These are phyloP conservation scores for Zygotorulaspora florentina DNA, from an alignment of 805 yeast species.

Conservation along the genomic window DNA sequence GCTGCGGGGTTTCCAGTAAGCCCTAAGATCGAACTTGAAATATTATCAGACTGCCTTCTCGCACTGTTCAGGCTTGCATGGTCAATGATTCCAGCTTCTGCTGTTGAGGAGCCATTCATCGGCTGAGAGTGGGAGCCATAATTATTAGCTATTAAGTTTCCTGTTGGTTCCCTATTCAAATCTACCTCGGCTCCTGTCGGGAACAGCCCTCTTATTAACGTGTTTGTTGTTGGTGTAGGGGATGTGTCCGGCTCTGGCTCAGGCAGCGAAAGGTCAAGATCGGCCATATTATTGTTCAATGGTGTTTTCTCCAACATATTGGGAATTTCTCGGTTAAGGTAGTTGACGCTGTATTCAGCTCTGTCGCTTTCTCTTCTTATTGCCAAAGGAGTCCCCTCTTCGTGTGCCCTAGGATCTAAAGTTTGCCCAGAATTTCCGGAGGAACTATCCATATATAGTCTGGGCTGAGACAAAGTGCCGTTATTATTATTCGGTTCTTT, in stretches of 20 bases:
- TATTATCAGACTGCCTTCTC: neutral
- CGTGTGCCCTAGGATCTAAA: constrained; percentile 21
- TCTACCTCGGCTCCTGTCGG: constrained; percentile 5
- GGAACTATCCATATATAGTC: constrained; percentile 8
- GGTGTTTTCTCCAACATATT: constrained; percentile 24
- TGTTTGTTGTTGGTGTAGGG: constrained; percentile 9
- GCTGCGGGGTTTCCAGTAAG: constrained; percentile 12
- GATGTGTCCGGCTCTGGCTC: constrained; percentile 11
- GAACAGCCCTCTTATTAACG: constrained; percentile 5
- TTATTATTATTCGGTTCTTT: neutral
- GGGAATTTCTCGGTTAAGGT: constrained; percentile 15
- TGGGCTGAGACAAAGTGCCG: constrained; percentile 2
- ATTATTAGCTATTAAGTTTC: neutral
- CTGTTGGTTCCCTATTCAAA: neutral
- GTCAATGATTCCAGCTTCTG: neutral
- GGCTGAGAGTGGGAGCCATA: neutral
- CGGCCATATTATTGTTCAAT: constrained; percentile 9
- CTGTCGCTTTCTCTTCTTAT: constrained; percentile 1
- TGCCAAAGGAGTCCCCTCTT: constrained; percentile 8
- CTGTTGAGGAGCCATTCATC: constrained; percentile 2
- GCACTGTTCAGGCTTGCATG: neutral
- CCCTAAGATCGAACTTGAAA: constrained; percentile 11
- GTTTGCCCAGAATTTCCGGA: constrained; percentile 8
- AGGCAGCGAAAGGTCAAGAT: constrained; percentile 7
- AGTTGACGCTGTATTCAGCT: constrained; percentile 16